These are phyloP conservation scores for Samsoniella hepiali DNA, from an alignment of 2,329 filamentous ascomycete species.

Conservation along the genomic window DNA sequence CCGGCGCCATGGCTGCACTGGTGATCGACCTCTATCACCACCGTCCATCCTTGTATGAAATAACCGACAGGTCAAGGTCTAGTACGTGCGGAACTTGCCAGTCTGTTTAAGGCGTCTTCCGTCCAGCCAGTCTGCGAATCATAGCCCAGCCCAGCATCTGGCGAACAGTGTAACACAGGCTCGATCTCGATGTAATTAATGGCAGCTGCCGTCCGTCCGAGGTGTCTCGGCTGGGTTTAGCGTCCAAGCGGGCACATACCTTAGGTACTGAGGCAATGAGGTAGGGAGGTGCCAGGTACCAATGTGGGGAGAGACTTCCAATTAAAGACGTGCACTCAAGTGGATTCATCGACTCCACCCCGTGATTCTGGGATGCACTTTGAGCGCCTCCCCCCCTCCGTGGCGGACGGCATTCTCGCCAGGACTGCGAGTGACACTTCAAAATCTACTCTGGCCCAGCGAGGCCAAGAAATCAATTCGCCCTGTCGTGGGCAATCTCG, in stretches of 20 bases:
- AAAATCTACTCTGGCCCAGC: background rate
- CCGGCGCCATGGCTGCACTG: too few relatives aligned
- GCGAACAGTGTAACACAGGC: background rate
- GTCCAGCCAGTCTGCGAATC: background rate
- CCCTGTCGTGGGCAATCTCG: background rate
- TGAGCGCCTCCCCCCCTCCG: background rate
- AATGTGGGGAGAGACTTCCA: background rate
- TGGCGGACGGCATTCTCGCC: background rate
- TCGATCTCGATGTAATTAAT: background rate
- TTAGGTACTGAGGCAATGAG: too few relatives aligned
- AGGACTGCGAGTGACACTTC: background rate
- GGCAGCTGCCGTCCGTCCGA: background rate
- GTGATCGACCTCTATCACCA: too few relatives aligned
- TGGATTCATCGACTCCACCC: slow-evolving; percentile 1
- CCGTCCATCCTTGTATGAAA: too few relatives aligned
- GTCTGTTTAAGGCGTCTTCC: background rate
- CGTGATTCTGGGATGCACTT: background rate
- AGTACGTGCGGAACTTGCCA: background rate
- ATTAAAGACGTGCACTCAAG: background rate
- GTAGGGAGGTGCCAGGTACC: too few relatives aligned
- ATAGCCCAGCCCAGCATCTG: background rate
- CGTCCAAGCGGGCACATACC: background rate
- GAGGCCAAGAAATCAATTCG: background rate
- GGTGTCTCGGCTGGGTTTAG: background rate
- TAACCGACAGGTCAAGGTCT: too few relatives aligned